phyloP scores from a whole-genome alignment of 352 stramenopile species.

The Hyaloperonospora brassicae region DNA sequence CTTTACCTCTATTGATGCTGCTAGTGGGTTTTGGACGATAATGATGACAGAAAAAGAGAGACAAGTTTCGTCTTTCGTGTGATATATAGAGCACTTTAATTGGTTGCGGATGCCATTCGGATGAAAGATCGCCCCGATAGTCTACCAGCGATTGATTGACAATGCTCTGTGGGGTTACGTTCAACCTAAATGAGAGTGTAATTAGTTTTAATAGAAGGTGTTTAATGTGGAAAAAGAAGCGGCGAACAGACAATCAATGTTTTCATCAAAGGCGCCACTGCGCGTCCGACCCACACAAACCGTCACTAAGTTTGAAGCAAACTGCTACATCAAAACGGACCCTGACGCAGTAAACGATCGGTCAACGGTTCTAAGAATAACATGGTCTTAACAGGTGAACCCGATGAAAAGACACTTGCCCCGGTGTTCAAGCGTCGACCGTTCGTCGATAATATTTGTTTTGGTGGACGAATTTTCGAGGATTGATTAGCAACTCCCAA shows the following conservation, averaged over 20 bases:
- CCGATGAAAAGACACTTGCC: background rate
- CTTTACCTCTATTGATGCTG: background rate
- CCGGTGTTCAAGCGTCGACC: slow-evolving; percentile 1
- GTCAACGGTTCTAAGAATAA: background rate
- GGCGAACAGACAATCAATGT: background rate
- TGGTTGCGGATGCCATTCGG: too few relatives aligned
- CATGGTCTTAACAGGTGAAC: slow-evolving; percentile 1
- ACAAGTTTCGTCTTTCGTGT: slow-evolving; percentile 2
- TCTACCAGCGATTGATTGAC: slow-evolving; percentile 5
- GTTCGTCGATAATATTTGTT: background rate
- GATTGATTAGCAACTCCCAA: background rate
- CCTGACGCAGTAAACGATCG: background rate
- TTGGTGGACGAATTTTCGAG: background rate
- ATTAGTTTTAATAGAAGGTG: background rate
- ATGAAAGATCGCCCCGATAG: slow-evolving; percentile 3
- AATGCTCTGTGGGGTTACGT: background rate
- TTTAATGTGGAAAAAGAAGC: background rate
- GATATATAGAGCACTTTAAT: background rate
- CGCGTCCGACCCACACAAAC: too few relatives aligned
- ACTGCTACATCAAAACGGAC: background rate
- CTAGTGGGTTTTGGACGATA: background rate
- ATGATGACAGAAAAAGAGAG: background rate
- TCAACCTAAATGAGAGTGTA: background rate
- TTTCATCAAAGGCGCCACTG: background rate
- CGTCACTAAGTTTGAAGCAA: background rate